Conservation (phyloP, 2,329 filamentous ascomycete species). For the Scopulariopsis brevicaulis region DNA sequence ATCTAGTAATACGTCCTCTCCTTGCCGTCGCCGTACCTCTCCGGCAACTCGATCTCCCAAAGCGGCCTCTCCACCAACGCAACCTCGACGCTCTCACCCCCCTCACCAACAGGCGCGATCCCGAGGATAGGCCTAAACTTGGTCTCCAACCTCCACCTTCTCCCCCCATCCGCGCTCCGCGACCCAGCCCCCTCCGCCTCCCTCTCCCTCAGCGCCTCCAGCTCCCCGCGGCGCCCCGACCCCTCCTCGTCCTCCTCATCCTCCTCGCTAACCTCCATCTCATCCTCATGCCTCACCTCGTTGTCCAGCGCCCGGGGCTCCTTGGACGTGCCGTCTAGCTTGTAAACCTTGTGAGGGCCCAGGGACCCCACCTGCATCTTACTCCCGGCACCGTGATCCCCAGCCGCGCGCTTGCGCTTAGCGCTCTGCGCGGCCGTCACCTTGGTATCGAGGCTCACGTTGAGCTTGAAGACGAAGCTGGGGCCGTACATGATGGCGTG, state of each 20-base stretch:
- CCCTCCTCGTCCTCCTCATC: slow-evolving; percentile 16
- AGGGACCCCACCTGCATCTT: slow-evolving; percentile 35
- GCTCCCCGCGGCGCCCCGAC: background rate
- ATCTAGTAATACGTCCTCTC: slow-evolving; percentile 2
- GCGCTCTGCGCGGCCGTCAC: slow-evolving; percentile 19
- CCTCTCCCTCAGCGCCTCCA: slow-evolving; percentile 5
- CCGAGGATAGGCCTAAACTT: slow-evolving; percentile 94
- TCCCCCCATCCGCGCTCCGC: slow-evolving; percentile 19
- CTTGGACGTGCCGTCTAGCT: slow-evolving; percentile 14
- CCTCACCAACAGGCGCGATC: slow-evolving; percentile 32
- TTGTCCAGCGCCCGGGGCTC: slow-evolving; percentile 5
- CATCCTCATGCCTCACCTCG: slow-evolving; percentile 20
- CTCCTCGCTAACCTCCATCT: slow-evolving; percentile 23
- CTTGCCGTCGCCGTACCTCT: slow-evolving; percentile 46
- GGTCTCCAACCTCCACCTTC: slow-evolving; percentile 66
- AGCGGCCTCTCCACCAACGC: slow-evolving; percentile 78
- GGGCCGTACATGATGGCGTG: slow-evolving; percentile 82
- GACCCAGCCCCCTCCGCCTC: slow-evolving; percentile 21
- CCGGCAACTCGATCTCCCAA: slow-evolving; percentile 70
- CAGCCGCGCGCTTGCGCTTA: slow-evolving; percentile 42
- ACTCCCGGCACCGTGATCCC: slow-evolving; percentile 38
- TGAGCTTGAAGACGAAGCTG: slow-evolving; percentile 86
- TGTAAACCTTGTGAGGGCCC: slow-evolving; percentile 29
- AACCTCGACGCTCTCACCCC: slow-evolving; percentile 50
- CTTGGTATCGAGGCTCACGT: slow-evolving; percentile 54